phyloP scores from a whole-genome alignment of 106 monocot species.

The Acorus gramineus region DNA sequence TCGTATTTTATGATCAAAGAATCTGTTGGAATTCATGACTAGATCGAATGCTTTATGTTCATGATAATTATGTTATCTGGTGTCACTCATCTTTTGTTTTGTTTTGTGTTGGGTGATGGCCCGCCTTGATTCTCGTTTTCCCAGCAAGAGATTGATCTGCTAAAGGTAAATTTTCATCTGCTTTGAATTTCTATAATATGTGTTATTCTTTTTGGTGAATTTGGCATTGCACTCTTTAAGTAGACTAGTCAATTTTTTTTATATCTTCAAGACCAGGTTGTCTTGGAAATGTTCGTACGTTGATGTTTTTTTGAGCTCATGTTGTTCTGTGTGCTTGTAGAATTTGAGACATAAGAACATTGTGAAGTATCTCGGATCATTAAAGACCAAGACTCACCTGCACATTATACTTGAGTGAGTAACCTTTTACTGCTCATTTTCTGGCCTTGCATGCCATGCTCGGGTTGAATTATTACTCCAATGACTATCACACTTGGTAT shows the following conservation, averaged over 20 bases:
- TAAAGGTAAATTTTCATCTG: slow-evolving; percentile 8
- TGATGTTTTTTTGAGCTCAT: background rate
- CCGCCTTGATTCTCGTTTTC: background rate
- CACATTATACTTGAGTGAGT: slow-evolving; percentile 95
- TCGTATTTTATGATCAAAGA: no score
- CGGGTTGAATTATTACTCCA: no score
- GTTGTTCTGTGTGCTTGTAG: slow-evolving; percentile 26
- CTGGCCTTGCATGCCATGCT: no score
- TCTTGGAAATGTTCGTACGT: background rate
- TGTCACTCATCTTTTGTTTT: background rate
- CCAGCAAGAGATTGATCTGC: slow-evolving; percentile 25
- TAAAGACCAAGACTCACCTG: slow-evolving; percentile 95
- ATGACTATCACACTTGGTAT: no score
- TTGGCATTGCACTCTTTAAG: no score
- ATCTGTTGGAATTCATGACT: no score
- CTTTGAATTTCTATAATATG: background rate
- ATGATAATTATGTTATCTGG: background rate
- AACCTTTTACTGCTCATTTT: background rate
- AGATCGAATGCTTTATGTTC: no score
- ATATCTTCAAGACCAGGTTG: background rate
- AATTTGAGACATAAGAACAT: slow-evolving; percentile 98
- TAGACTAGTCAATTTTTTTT: no score
- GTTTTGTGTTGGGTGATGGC: background rate
- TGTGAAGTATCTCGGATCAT: slow-evolving; percentile 93
- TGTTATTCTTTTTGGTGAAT: background rate